Percentiles rank a stretch among this genome's conserved stretches.
phyloP scores from a whole-genome alignment of 108 stramenopile genomes.

The Nitzschia sp. region DNA sequence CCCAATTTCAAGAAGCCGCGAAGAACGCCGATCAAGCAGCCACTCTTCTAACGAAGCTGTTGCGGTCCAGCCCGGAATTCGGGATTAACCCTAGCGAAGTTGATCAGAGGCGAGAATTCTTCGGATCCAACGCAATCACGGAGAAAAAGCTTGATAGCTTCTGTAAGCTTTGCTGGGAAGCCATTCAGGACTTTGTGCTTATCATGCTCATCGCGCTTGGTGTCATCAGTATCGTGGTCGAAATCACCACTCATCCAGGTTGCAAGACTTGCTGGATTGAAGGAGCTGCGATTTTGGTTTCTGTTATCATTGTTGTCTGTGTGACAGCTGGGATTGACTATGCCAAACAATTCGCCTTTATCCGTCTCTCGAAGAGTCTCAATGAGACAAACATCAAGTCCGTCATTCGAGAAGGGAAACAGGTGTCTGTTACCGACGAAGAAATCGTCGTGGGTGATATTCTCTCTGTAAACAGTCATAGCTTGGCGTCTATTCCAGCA shows the following conservation, averaged over 20 bases:
- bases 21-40: conserved; percentile 71
- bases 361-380: conserved; percentile 75
- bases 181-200: conserved; percentile 92
- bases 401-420: conserved; percentile 85
- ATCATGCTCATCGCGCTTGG: conserved; percentile 91
- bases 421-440: conserved; percentile 72
- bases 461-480: conserved; percentile 86
- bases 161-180: conserved; percentile 84
- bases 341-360: conserved; percentile 93
- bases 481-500: conserved; percentile 85
- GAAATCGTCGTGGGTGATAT: conserved; percentile 98
- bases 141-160: conserved; percentile 77
- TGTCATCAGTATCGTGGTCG: conserved; percentile 81
- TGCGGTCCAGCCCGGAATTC: conserved; percentile 63
- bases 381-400: conserved; percentile 81
- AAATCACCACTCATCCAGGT: conserved; percentile 67
- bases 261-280: conserved; percentile 91
- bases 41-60: conserved; percentile 58
- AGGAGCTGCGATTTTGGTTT: conserved; percentile 89
- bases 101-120: conserved; percentile 62
- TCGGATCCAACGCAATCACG: conserved; percentile 74
- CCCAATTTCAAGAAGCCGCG: conserved; percentile 36
- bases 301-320: conserved; percentile 87
- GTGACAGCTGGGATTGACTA: conserved; percentile 94
- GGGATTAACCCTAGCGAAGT: conserved; percentile 70